phyloP scores from a whole-genome alignment of 306 rosid genomes.

The Pyrus pyrifolia region DNA sequence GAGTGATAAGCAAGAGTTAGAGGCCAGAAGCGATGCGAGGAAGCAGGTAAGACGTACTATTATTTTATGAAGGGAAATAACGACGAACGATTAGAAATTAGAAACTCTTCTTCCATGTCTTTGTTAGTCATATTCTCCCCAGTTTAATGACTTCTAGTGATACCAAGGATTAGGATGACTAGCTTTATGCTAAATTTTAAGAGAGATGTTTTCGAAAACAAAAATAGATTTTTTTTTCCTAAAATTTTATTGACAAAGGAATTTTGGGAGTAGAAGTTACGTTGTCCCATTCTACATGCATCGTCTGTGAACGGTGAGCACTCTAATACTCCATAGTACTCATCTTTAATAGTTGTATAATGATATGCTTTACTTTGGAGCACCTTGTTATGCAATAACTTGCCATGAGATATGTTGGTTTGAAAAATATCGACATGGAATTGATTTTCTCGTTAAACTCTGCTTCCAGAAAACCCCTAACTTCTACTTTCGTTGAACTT shows the following conservation, averaged over 20 bases:
- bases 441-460: too few species aligned
- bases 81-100: background rate
- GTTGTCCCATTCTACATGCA: too few species aligned
- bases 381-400: too few species aligned
- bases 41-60: constrained; percentile 41
- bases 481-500: too few species aligned
- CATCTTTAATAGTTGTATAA: too few species aligned
- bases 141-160: background rate
- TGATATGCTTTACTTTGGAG: too few species aligned
- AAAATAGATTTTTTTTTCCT: background rate
- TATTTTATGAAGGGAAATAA: background rate
- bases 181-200: background rate
- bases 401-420: too few species aligned
- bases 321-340: too few species aligned
- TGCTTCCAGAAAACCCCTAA: too few species aligned
- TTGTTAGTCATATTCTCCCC: background rate
- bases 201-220: background rate
- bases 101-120: background rate
- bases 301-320: too few species aligned
- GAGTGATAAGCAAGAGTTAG: constrained; percentile 53
- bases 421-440: too few species aligned
- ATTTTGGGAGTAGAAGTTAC: too few species aligned
- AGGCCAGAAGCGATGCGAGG: constrained; percentile 50
- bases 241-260: background rate
- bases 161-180: background rate